Evolutionary conservation across 768 basidiomycete species (phyloP).

Genomic region (Lentinula detonsa): DNA sequence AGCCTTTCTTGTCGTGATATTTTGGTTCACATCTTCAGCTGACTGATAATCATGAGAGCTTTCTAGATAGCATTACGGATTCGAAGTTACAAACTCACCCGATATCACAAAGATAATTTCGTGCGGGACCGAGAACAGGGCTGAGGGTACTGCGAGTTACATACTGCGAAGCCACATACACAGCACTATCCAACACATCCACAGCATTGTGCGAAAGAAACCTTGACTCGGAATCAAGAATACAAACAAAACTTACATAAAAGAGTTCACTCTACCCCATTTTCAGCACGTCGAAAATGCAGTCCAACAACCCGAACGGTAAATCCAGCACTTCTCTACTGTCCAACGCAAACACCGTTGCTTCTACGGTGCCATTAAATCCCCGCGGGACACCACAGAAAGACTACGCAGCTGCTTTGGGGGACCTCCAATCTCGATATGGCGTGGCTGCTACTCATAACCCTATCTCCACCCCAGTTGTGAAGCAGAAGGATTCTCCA

Average conservation of each 20-base stretch:
- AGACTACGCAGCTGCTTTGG: conserved; percentile 27
- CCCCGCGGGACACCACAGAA: not conserved
- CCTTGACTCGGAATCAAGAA: too few species aligned
- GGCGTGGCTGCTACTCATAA: not conserved
- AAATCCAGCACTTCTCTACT: not conserved
- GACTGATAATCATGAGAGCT: too few species aligned
- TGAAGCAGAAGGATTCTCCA: not conserved
- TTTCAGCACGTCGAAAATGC: not conserved
- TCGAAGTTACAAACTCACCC: too few species aligned
- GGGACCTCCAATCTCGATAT: conserved; percentile 9
- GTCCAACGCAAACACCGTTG: not conserved
- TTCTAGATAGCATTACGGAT: too few species aligned
- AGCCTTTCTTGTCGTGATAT: too few species aligned
- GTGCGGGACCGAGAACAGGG: not conserved
- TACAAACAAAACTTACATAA: not conserved
- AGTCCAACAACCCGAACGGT: not conserved
- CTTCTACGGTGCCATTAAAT: conserved; percentile 2
- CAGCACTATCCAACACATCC: not conserved
- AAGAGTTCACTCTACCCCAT: not conserved
- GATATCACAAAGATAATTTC: too few species aligned
- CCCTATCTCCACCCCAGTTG: not conserved
- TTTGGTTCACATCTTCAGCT: too few species aligned
- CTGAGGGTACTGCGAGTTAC: not conserved
- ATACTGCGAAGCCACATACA: not conserved
- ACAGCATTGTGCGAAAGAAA: not conserved